Evolutionary conservation across 129 eudicot species (phyloP).

Genomic region (Flaveria linearis): DNA sequence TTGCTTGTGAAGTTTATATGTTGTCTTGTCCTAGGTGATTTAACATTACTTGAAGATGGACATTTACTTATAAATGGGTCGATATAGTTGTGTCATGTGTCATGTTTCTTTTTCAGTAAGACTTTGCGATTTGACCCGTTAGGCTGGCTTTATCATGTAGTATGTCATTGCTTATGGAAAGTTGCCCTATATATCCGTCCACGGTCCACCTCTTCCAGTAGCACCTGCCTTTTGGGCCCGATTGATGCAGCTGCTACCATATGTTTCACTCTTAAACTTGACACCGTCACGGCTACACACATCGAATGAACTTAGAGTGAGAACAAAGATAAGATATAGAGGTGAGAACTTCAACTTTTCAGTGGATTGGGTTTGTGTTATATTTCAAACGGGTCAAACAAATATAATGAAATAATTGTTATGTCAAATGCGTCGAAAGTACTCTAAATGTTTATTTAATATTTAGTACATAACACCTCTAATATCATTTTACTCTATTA

Average conservation of each 20-base stretch:
- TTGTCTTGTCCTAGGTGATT: background rate
- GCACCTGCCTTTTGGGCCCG: slow-evolving; percentile 47
- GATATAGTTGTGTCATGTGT: background rate
- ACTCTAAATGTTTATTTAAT: background rate
- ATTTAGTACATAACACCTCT: too few relatives aligned
- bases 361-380: background rate
- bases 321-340: background rate
- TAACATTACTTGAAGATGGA: too few relatives aligned
- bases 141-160: slow-evolving; percentile 21
- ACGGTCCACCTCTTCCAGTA: slow-evolving; percentile 38
- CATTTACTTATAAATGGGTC: background rate
- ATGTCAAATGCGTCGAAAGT: background rate
- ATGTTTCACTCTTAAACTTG: slow-evolving; percentile 49
- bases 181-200: too few relatives aligned
- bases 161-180: slow-evolving; percentile 14
- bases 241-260: slow-evolving; percentile 39
- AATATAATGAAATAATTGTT: too few relatives aligned
- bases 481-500: background rate
- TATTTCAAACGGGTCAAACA: background rate
- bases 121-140: background rate
- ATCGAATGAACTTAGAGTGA: background rate
- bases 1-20: background rate
- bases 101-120: background rate
- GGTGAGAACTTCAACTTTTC: background rate
- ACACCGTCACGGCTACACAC: slow-evolving; percentile 47